Evolutionary conservation across 73 alveolate species (phyloP), one percentile per base, ranked within the genome.

Genomic region (Paramecium sonneborni): DNA sequence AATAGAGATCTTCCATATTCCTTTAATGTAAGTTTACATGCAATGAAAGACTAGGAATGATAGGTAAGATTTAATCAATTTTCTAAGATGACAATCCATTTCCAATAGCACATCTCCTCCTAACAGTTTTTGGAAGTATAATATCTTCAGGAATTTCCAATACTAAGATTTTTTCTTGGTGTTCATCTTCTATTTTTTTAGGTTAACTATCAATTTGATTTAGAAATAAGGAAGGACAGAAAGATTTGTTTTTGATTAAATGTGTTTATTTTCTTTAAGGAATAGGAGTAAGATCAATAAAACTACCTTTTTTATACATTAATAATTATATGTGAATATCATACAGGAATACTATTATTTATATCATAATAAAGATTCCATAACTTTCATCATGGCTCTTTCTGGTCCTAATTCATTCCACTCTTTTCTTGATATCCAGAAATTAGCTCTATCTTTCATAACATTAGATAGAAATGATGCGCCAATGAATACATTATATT

Each of bases 401-500:
- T 93, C 92, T 67, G 93, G 68, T 56, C 98, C 98, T 68, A 85
- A 68, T 93, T 96, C 98, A 21, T 72, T 92, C 92, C 95, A 96
- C 11, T 96, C 98, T 48, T 84, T 34, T 46, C 57, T 93, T n/a
- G 95, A 85, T 10, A 93, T 86, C 98, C 98, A 96, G 84, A 86
- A 93, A 18, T 95, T 93, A 11, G 34, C 76, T 12, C 57, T 23
- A 35, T 85, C 93, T 56, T 85, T 46, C 76, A 93, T 85, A 1
- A 85, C 89, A 55, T 89, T 44, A 41, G 99, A 96, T n/a, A 96
- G 55, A 69, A 95, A 84, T 35, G 96, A 86, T 34, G 98, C 99
- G 20, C 99, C 99, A 34, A 97, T 92, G 85, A 96, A 97, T 6
- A 96, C 99, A 41, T 92, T 92, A 91, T 79, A 93, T 91, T 97